These are phyloP conservation scores for Aspergillus neotritici DNA, from an alignment of 2,329 filamentous ascomycete genomes.

Conservation along the genomic window DNA sequence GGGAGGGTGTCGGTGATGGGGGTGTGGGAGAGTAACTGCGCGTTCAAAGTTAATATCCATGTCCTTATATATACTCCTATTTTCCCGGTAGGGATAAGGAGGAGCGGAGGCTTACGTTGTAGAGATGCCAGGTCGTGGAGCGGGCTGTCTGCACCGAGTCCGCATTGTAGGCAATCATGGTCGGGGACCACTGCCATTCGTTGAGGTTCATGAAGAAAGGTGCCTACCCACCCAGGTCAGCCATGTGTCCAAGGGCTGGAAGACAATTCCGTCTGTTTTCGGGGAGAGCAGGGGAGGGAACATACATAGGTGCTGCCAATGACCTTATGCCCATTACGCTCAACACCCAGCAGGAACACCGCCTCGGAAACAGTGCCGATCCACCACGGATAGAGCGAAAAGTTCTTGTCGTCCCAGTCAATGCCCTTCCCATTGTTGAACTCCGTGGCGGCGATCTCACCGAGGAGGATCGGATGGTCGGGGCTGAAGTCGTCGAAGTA, in stretches of 20 bases:
- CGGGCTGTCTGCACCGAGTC: constrained; percentile 24
- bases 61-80: constrained; percentile 20
- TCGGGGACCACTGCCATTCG: constrained; percentile 26
- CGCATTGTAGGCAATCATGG: constrained; percentile 26
- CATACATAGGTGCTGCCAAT: constrained; percentile 26
- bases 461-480: constrained; percentile 22
- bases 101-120: constrained; percentile 23
- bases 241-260: background rate
- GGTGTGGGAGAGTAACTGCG: constrained; percentile 37
- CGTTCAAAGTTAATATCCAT: too few relatives aligned
- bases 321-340: constrained; percentile 49
- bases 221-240: constrained; percentile 14
- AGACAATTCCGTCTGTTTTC: too few relatives aligned
- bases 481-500: constrained; percentile 47
- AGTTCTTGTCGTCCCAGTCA: constrained; percentile 41
- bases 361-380: constrained; percentile 59
- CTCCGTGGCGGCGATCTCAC: constrained; percentile 25
- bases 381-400: constrained; percentile 51
- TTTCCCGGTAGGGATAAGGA: constrained; percentile 14
- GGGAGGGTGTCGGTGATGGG: constrained; percentile 44
- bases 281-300: background rate
- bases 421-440: constrained; percentile 43
- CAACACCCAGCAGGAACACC: constrained; percentile 59
- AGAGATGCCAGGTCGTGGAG: constrained; percentile 26
- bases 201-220: constrained; percentile 26